phyloP scores from a whole-genome alignment of 2,329 filamentous ascomycete genomes.

The Trichophyton simii region DNA sequence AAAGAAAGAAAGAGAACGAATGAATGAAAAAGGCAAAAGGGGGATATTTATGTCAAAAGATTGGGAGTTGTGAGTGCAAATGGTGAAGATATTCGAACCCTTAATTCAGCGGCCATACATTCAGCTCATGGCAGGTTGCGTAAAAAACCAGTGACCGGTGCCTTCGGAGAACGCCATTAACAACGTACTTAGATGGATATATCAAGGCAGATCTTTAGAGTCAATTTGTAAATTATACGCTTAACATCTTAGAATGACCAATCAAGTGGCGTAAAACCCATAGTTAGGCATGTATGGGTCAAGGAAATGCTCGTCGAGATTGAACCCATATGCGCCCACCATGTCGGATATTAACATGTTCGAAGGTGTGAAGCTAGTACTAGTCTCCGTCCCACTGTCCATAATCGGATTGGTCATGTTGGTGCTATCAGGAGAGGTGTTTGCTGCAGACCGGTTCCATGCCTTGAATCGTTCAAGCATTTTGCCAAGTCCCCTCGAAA shows the following conservation, averaged over 20 bases:
- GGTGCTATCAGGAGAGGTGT: neutral
- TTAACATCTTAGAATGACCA: neutral
- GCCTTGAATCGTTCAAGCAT: constrained; percentile 32
- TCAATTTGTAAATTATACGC: neutral
- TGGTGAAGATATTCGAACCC: neutral
- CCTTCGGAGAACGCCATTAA: neutral
- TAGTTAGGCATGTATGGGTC: constrained; percentile 32
- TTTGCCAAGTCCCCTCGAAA: constrained; percentile 30
- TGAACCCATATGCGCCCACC: constrained; percentile 34
- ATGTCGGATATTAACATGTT: constrained; percentile 31
- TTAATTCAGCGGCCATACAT: neutral
- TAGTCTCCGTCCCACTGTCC: neutral
- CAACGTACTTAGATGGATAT: neutral
- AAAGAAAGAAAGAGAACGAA: neutral
- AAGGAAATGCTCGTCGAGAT: constrained; percentile 30
- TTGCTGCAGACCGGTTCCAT: constrained; percentile 19
- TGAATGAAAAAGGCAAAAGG: neutral
- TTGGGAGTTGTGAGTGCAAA: neutral
- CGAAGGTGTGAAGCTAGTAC: constrained; percentile 17
- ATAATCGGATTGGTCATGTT: constrained; percentile 1
- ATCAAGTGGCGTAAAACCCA: constrained; percentile 14
- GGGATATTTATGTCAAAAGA: neutral
- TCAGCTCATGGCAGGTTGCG: neutral
- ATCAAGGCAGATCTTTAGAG: neutral
- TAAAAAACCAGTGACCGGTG: neutral